phyloP scores from a whole-genome alignment of 1,284 basidiomycete species.

The Thecaphora thlaspeos region DNA sequence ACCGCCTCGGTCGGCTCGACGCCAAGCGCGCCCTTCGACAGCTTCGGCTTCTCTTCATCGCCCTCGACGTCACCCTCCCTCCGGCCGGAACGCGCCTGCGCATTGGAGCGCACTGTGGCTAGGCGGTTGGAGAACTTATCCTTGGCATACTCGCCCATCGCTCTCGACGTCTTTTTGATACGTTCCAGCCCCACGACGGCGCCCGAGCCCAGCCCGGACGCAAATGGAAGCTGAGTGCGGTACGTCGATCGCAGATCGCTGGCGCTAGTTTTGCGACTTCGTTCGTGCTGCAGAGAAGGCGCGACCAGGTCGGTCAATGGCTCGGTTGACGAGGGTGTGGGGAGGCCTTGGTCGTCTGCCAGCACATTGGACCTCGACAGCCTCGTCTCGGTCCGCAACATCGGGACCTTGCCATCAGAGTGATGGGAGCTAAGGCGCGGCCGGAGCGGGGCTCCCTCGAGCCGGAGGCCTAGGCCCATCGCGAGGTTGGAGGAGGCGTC shows the following conservation, averaged over 20 bases:
- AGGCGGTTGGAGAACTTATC: conserved; percentile 8
- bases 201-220: conserved; percentile 19
- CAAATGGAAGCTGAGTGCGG: conserved; percentile 19
- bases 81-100: neutral
- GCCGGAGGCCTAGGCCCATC: neutral
- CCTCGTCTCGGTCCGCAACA: conserved; percentile 1
- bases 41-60: conserved; percentile 8
- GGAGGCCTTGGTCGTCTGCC: neutral
- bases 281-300: conserved; percentile 6
- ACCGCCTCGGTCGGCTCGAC: conserved; percentile 31
- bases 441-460: neutral
- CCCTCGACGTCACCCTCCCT: neutral
- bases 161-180: conserved; percentile 17
- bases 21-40: conserved; percentile 21
- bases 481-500: neutral
- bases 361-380: neutral
- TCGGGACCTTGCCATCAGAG: neutral
- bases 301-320: conserved; percentile 7
- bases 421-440: neutral
- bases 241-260: conserved; percentile 25
- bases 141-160: conserved; percentile 22
- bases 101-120: conserved; percentile 9
- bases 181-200: conserved; percentile 28
- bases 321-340: neutral
- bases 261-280: conserved; percentile 13